phyloP scores from a whole-genome alignment of 2,329 filamentous ascomycete species.

The Fusarium pseudoanthophilum region DNA sequence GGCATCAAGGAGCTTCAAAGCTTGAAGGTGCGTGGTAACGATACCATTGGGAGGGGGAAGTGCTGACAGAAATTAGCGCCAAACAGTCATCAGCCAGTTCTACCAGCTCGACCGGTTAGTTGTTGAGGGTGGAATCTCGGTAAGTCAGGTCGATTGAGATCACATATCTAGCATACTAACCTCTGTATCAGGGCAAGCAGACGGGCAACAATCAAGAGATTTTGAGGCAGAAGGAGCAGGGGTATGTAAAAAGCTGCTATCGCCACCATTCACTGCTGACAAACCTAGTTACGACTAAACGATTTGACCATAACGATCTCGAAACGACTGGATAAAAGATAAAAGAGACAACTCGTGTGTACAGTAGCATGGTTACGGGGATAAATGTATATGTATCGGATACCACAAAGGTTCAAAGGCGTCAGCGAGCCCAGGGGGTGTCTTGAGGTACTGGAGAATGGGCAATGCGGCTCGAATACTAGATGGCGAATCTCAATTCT shows the following conservation, averaged over 20 bases:
- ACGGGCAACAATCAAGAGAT: slow-evolving; percentile 73
- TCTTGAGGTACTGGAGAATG: slow-evolving; percentile 2
- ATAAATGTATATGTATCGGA: slow-evolving; percentile 46
- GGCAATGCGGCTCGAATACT: slow-evolving; percentile 20
- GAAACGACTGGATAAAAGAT: slow-evolving; percentile 13
- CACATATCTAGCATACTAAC: slow-evolving; percentile 21
- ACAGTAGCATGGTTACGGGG: slow-evolving; percentile 40
- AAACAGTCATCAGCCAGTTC: slow-evolving; percentile 95
- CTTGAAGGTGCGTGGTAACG: slow-evolving; percentile 76
- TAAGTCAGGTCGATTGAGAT: slow-evolving; percentile 49
- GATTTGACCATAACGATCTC: slow-evolving; percentile 5
- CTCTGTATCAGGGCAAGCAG: slow-evolving; percentile 70
- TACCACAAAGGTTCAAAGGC: slow-evolving; percentile 33
- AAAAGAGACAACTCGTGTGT: slow-evolving; percentile 34
- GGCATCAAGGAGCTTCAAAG: slow-evolving; percentile 87
- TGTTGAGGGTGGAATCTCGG: slow-evolving; percentile 86
- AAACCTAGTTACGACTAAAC: slow-evolving; percentile 34
- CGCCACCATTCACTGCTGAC: slow-evolving; percentile 4
- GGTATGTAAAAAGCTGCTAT: slow-evolving; percentile 62
- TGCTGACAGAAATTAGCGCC: slow-evolving; percentile 70
- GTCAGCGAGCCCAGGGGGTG: slow-evolving; percentile 19
- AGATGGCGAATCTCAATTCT: slow-evolving; percentile 42
- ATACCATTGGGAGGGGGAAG: too few relatives aligned
- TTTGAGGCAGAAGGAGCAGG: slow-evolving; percentile 80
- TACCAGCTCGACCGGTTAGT: slow-evolving; percentile 92